Evolutionary conservation across 108 stramenopile species (phyloP).

Genomic region (Skeletonema potamos): DNA sequence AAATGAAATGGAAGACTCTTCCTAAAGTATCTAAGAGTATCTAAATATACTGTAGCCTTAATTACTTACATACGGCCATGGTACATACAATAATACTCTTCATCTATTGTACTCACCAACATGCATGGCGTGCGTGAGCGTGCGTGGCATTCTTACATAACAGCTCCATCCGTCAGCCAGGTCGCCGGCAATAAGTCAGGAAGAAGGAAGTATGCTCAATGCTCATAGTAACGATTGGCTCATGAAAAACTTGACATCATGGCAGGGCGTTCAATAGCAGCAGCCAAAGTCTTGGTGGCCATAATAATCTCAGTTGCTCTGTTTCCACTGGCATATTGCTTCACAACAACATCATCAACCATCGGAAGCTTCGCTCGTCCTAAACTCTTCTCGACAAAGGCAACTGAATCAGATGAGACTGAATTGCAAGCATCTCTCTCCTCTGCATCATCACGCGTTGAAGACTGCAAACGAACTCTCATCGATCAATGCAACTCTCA

Average conservation of each 20-base stretch:
- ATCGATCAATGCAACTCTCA: slow-evolving; percentile 27
- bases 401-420: neutral
- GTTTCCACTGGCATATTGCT: neutral
- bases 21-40: no score
- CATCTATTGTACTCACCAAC: no score
- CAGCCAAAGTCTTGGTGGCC: neutral
- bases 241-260: neutral
- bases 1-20: no score
- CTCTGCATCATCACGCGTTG: slow-evolving; percentile 22
- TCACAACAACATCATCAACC: neutral
- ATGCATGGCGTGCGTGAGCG: no score
- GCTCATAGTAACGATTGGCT: no score
- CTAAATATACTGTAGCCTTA: no score
- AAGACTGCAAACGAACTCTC: slow-evolving; percentile 32
- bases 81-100: no score
- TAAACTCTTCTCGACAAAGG: neutral
- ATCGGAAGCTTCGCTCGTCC: neutral
- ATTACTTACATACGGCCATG: no score
- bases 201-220: no score
- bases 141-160: no score
- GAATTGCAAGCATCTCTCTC: neutral
- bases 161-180: no score
- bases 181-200: no score
- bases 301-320: neutral
- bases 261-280: neutral